Evolutionary conservation across 2,329 filamentous ascomycete species (phyloP), one percentile per base, ranked within the genome.

Genomic region (Alternaria triticimaculans): DNA sequence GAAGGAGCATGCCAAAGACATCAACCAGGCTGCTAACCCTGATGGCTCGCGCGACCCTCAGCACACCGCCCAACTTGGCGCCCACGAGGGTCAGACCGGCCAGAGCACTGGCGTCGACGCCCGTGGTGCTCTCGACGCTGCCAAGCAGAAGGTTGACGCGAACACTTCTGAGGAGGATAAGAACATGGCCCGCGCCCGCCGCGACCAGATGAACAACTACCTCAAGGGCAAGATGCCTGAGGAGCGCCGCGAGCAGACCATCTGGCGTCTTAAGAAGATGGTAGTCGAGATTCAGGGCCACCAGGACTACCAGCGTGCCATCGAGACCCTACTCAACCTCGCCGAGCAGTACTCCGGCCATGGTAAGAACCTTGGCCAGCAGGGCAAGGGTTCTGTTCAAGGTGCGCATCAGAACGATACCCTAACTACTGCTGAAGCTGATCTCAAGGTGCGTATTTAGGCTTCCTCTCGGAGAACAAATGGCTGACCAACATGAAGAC

Each of bases 201-300:
- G 81, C 15, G 82, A 83, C 62, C 79, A 85, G 61, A 85, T 90
- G 25, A 89, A 87, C 76, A 88, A 92, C 71, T 98, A 98, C 79
- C 83, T 97, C 59, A 86, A 88, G 72, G 87, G 90, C 75, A 99
- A 98, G 86, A 87, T 99, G 82, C 94, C 96, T 1, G 84, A 95
- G 81, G 94, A 98, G 80, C 93, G 96, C 64, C 93, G 94, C 64
- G 94, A 98, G 8, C 94, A 97, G 84, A 90, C 90, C 60, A 90
- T 97, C 73, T 97, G 90, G 87, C 92, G 96, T 41, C 83, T 99
- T 70, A 99, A 95, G 89, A 98, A 98, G 88, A 97, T 98, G 92
- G 84, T 99, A 43, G 89, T 97, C 49, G 96, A 99, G 82, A 94
- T 97, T 73, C 96, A 99, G 83, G 92, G 95, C 60, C 96, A 98